Evolutionary conservation across 2,329 filamentous ascomycete species (phyloP), one percentile per base, ranked within the genome.

Genomic region (Aspergillus eucalypticola): DNA sequence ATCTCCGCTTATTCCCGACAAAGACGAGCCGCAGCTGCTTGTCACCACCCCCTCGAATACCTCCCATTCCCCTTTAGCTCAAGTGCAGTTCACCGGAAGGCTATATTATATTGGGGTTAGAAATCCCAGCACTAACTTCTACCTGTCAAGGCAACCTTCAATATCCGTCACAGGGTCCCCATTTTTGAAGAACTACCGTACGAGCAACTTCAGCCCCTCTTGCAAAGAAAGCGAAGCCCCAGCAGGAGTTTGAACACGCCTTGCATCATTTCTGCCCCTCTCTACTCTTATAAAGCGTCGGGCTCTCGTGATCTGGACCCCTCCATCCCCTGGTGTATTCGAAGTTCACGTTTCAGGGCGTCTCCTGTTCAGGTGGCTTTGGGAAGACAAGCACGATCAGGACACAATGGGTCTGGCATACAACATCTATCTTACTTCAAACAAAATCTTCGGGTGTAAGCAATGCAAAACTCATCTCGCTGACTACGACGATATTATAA

Each of bases 401-500:
- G 61, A 64, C 70, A 73, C 61, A 60, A 96, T 96, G 92, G 92
- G 92, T 67, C 88, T 97, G 69, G 83, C 88, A 61, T 96, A 96
- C 83, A 96, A 96, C 79, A 88, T 90, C 62, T 97, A 96, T 77
- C 88, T 96, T 66, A 91, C 88, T 76, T 90, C 90, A 73, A 86
- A 83, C 78, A 91, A 91, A 78, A 94, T 97, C 74, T 96, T 95
- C 76, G 92, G 91, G 66, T 97, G 91, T 86, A 94, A 94, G 82
- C 86, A 85, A 71, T 99, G 95, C 87, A 97, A 97, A 78, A 91
- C 95, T 7, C 95, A 99, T 74, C 86, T 99, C 17, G 90, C 93
- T 32, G 95, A 96, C 75, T 92, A 96, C 70, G 92, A 98, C 69
- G 92, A 97, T 72, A 97, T 99, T 67, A 92, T 98, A 66, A 96